Percentiles rank a stretch among this genome's conserved stretches.
phyloP scores from a whole-genome alignment of 2,329 filamentous ascomycete species.

The Paraphaeosphaeria minitans region DNA sequence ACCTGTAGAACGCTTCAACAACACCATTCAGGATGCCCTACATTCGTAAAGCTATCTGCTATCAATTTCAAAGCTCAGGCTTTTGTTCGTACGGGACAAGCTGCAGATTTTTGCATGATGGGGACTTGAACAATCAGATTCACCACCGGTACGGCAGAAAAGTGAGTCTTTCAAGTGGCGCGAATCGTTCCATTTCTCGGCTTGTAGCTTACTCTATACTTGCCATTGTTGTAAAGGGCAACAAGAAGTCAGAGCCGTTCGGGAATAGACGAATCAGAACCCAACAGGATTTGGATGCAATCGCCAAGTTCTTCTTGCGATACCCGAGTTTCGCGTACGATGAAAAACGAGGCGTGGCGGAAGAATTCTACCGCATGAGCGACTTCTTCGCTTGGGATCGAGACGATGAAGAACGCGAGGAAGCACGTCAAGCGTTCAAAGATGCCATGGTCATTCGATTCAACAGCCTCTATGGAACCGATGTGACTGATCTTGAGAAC shows the following conservation, averaged over 20 bases:
- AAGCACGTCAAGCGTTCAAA: constrained; percentile 15
- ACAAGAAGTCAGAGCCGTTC: background rate
- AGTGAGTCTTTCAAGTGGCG: background rate
- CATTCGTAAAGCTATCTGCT: background rate
- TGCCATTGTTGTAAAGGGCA: background rate
- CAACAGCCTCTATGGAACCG: constrained; percentile 17
- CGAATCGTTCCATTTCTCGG: background rate
- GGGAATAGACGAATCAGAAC: background rate
- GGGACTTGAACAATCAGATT: background rate
- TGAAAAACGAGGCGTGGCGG: constrained; percentile 1
- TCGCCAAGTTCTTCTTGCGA: constrained; percentile 9
- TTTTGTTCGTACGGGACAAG: constrained; percentile 2
- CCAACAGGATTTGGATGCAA: constrained; percentile 1
- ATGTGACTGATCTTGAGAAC: constrained; percentile 12
- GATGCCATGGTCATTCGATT: constrained; percentile 16
- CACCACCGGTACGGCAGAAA: background rate
- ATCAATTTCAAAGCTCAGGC: background rate
- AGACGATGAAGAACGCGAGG: constrained; percentile 8
- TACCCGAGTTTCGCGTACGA: constrained; percentile 15
- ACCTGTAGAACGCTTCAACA: background rate
- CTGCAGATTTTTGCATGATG: constrained; percentile 2
- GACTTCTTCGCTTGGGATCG: constrained; percentile 18
- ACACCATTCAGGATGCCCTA: background rate
- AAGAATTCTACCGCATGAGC: constrained; percentile 19
- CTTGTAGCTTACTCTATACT: background rate